Conservation (phyloP, 2,329 filamentous ascomycete species). For the Talaromyces sp. region DNA sequence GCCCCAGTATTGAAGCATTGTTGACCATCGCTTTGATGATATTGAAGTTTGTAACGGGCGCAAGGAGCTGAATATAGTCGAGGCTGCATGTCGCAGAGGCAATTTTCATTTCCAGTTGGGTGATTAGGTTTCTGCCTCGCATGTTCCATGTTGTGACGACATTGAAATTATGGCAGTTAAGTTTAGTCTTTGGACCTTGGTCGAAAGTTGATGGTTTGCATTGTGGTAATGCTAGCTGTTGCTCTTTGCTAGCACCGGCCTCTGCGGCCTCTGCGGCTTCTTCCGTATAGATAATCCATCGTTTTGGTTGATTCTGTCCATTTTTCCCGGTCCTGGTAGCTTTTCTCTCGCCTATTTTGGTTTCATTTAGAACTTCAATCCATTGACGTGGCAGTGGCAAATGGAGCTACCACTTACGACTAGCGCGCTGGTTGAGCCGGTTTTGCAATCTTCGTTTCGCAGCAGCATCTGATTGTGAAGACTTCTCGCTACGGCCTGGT, state of each 20-base stretch:
- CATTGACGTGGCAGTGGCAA: background rate
- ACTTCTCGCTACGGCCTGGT: background rate
- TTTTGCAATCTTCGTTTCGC: constrained; percentile 22
- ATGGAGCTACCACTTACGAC: constrained; percentile 15
- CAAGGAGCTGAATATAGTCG: background rate
- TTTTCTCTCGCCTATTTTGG: constrained; percentile 16
- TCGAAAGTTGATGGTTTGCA: background rate
- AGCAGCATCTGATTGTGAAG: constrained; percentile 6
- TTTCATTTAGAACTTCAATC: background rate
- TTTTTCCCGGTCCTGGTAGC: constrained; percentile 2
- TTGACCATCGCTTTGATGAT: constrained; percentile 12
- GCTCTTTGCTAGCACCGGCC: background rate
- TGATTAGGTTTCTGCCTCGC: background rate
- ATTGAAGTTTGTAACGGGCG: constrained; percentile 10
- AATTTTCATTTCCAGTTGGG: background rate
- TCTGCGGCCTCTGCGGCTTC: constrained; percentile 1
- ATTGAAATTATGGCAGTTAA: background rate
- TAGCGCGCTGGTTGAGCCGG: constrained; percentile 27
- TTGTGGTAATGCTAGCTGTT: background rate
- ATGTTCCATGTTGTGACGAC: background rate
- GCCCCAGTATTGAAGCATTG: constrained; percentile 18
- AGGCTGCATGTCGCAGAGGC: background rate
- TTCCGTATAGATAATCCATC: constrained; percentile 22
- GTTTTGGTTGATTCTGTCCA: background rate
- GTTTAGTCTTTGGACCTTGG: background rate